These are phyloP conservation scores for Ceratobasidium sp. DNA, from an alignment of 1,284 basidiomycete species.

Conservation along the genomic window DNA sequence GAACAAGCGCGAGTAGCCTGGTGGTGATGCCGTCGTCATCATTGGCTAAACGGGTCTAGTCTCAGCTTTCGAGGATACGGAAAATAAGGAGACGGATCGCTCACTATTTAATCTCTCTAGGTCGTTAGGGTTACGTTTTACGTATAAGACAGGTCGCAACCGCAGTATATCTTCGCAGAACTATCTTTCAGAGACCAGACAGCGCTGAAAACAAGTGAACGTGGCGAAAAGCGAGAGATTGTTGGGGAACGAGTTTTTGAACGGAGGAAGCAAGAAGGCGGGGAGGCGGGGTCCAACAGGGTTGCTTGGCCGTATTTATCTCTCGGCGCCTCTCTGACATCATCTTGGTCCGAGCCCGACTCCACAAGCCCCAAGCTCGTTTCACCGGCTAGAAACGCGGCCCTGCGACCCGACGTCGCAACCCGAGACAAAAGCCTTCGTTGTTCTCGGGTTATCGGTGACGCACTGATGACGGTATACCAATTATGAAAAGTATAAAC, in stretches of 20 bases:
- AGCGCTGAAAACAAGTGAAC: neutral
- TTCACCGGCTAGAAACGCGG: neutral
- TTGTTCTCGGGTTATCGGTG: too few species aligned
- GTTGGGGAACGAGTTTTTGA: neutral
- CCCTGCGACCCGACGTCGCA: neutral
- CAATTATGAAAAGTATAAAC: too few species aligned
- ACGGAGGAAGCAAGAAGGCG: neutral
- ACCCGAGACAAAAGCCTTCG: too few species aligned
- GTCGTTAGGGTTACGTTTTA: too few species aligned
- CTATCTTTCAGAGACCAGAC: slow-evolving; percentile 15
- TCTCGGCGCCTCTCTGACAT: slow-evolving; percentile 17
- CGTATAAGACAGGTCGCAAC: neutral
- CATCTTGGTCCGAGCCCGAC: slow-evolving; percentile 7
- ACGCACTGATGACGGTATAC: too few species aligned
- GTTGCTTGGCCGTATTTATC: slow-evolving; percentile 11
- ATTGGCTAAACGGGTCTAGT: too few species aligned
- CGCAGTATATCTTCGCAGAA: neutral
- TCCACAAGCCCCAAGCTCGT: neutral
- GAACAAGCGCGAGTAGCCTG: too few species aligned
- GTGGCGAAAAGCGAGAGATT: neutral
- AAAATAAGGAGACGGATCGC: too few species aligned
- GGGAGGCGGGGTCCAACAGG: slow-evolving; percentile 1
- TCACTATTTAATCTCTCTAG: too few species aligned
- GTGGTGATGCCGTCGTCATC: too few species aligned
- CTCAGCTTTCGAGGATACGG: too few species aligned